Evolutionary conservation across 169 alveolate genomes (phyloP), one percentile per base, ranked within the genome.

Genomic region (Plasmodium malariae): DNA sequence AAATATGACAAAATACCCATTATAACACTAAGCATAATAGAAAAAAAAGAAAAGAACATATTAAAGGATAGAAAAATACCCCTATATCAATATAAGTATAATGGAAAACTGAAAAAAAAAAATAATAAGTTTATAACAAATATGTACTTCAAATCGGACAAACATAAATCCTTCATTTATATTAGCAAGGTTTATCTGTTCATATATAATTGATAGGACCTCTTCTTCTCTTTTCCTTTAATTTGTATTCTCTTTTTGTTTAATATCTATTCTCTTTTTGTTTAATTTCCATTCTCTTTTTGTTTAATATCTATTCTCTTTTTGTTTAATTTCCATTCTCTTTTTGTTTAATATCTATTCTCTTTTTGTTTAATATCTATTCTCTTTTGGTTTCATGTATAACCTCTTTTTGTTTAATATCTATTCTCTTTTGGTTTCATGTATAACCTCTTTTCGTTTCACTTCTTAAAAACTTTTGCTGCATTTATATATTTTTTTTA

Each of bases 1-100:
- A 80, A 67, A 62, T 80, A 67, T 60, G 85, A 80, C 12, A 32
- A 80, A 80, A 12, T 80, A 17, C 90, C 90, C 24, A 51, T 67
- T 24, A 45, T 80, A 80, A 80, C 72, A 3, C 54, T 80, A 80
- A 34, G 60, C 48, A 45, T 80, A 48, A 67, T 65, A 28, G 85
- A 80, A 32, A 65, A 70, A 45, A 65, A 71, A 55, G 71, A 80
- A 49, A 80, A 80, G 49, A 80, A 80, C n/a, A 67, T 67, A 19
- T 70, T 80, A 60, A 60, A 28, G 32, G 90, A 80, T 71, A 80
- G 67, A 80, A 80, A 80, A 80, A 80, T 80, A 49, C 85, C 90
- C 12, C 90, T 80, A 14, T 80, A 80, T 57, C 83, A 48, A 71
- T 60, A 80, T 45, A 80, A 65, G 36, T 80, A 60, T 80, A 80